Conservation (phyloP, 495 filamentous ascomycete species). For the Parachaetomium inaequale region DNA sequence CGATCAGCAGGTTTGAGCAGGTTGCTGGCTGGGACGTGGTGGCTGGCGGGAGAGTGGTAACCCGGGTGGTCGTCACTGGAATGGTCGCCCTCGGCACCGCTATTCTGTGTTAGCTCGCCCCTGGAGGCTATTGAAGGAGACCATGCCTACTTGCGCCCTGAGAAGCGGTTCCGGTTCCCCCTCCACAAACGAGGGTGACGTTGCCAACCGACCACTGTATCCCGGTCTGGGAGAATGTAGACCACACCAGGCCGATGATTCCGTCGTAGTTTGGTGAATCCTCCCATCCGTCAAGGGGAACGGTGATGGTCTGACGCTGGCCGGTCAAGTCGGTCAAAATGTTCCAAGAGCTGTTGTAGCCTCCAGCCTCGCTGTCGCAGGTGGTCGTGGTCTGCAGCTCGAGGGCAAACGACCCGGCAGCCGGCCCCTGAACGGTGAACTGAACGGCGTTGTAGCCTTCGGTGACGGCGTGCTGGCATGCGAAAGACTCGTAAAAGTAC, state of each 20-base stretch:
- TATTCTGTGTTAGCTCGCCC: slow-evolving; percentile 1
- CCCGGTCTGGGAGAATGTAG: slow-evolving; percentile 44
- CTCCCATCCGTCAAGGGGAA: slow-evolving; percentile 51
- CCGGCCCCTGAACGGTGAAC: slow-evolving; percentile 54
- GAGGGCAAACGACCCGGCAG: slow-evolving; percentile 46
- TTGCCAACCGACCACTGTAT: slow-evolving; percentile 51
- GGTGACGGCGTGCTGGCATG: slow-evolving; percentile 45
- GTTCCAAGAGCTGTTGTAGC: slow-evolving; percentile 48
- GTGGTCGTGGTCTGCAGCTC: slow-evolving; percentile 52
- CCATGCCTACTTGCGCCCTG: slow-evolving; percentile 20
- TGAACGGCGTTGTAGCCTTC: slow-evolving; percentile 50
- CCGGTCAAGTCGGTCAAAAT: slow-evolving; percentile 50
- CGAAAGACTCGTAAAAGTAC: slow-evolving; percentile 59
- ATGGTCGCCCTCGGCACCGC: slow-evolving; percentile 18
- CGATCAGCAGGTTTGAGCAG: slow-evolving; percentile 54
- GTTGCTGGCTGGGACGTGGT: neutral
- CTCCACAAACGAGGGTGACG: slow-evolving; percentile 48
- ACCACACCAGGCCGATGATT: slow-evolving; percentile 51
- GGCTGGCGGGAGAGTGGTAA: neutral
- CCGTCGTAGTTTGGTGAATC: slow-evolving; percentile 50
- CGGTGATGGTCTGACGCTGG: slow-evolving; percentile 47
- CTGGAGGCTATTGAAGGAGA: neutral
- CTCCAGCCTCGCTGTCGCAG: slow-evolving; percentile 33
- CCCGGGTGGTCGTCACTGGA: slow-evolving; percentile 16
- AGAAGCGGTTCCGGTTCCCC: slow-evolving; percentile 21